These are phyloP conservation scores for Talaromyces sp. DNA, from an alignment of 2,329 filamentous ascomycete genomes.

Conservation along the genomic window DNA sequence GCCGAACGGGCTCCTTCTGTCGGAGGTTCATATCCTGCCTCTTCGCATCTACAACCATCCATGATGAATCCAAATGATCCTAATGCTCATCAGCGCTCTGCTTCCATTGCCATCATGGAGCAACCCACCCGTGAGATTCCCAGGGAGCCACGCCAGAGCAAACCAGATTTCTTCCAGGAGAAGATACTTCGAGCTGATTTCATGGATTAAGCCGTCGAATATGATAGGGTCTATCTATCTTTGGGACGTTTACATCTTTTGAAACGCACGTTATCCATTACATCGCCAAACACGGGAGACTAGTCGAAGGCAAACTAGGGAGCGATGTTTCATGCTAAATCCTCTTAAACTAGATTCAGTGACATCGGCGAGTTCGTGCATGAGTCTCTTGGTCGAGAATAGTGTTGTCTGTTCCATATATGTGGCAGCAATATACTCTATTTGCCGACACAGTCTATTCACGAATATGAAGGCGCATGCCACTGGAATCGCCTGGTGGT, in stretches of 20 bases:
- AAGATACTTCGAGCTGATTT: constrained; percentile 97
- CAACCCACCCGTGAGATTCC: constrained; percentile 48
- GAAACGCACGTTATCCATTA: background rate
- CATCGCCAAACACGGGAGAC: background rate
- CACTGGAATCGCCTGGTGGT: background rate
- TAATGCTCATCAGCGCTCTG: constrained; percentile 40
- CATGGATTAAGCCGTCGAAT: constrained; percentile 66
- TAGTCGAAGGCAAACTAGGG: background rate
- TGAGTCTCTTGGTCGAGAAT: background rate
- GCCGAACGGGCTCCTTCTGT: constrained; percentile 70
- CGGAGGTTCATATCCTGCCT: constrained; percentile 31
- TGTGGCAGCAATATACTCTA: background rate
- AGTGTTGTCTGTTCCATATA: background rate
- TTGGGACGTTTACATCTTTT: background rate
- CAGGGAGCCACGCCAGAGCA: constrained; percentile 53
- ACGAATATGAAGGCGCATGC: background rate
- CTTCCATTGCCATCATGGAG: constrained; percentile 54
- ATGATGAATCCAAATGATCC: constrained; percentile 20
- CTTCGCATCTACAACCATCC: constrained; percentile 35
- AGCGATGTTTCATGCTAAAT: background rate
- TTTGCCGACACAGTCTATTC: background rate
- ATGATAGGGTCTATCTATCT: constrained; percentile 8
- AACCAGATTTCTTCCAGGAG: constrained; percentile 94
- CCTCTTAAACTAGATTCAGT: background rate
- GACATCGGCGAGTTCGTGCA: background rate